phyloP scores from a whole-genome alignment of 306 rosid genomes.

The Rosa chinensis region DNA sequence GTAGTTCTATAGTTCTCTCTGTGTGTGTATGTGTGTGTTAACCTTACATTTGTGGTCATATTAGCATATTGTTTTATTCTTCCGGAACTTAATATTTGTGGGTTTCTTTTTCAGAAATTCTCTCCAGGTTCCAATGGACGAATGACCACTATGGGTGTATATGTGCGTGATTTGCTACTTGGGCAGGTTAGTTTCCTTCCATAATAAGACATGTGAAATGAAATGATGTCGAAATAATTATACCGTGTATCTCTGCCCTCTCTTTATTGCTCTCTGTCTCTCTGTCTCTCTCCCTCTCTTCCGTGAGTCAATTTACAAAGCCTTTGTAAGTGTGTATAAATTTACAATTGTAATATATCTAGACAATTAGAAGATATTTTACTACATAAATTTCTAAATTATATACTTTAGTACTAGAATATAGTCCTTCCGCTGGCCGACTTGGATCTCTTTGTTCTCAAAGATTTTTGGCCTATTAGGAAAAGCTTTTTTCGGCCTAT shows the following conservation, averaged over 20 bases:
- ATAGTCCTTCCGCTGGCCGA: too few relatives aligned
- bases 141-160: constrained; percentile 94
- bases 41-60: constrained; percentile 6
- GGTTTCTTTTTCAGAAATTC: constrained; percentile 67
- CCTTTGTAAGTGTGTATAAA: neutral
- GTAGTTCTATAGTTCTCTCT: too few relatives aligned
- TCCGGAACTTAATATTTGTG: neutral
- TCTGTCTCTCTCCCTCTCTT: too few relatives aligned
- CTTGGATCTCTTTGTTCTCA: too few relatives aligned
- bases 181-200: constrained; percentile 72
- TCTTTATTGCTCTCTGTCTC: too few relatives aligned
- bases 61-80: constrained; percentile 8
- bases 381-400: neutral
- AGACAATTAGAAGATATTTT: neutral
- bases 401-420: neutral
- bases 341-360: neutral
- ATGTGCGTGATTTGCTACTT: constrained; percentile 94
- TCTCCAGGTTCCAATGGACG: constrained; percentile 97
- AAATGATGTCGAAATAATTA: too few relatives aligned
- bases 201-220: too few relatives aligned
- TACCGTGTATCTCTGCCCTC: too few relatives aligned
- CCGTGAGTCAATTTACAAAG: too few relatives aligned
- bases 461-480: neutral
- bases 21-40: neutral
- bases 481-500: neutral